Conservation (phyloP, 1,139 yeast species). For the Fermentozyma sake region DNA sequence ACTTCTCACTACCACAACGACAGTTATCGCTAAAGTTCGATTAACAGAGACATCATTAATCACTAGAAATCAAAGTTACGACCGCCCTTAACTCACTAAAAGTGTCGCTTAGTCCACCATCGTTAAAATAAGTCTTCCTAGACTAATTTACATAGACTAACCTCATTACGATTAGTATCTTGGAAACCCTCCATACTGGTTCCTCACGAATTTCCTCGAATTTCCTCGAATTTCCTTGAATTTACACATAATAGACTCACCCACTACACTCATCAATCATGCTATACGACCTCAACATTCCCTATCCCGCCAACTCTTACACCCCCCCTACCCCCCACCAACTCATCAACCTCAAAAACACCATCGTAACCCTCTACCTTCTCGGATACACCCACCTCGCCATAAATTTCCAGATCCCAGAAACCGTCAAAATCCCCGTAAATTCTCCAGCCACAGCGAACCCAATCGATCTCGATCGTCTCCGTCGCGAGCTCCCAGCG, state of each 20-base stretch:
- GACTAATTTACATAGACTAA: too few relatives aligned
- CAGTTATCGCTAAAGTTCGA: too few relatives aligned
- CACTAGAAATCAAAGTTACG: too few relatives aligned
- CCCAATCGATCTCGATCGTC: conserved; percentile 30
- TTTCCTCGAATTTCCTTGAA: too few relatives aligned
- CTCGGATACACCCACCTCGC: conserved; percentile 75
- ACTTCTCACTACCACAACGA: too few relatives aligned
- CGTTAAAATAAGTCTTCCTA: too few relatives aligned
- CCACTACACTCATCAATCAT: conserved; percentile 8
- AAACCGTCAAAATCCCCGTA: conserved; percentile 54
- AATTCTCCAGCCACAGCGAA: conserved; percentile 28
- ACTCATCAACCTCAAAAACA: conserved; percentile 40
- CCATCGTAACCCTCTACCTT: conserved; percentile 51
- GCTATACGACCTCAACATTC: conserved; percentile 70
- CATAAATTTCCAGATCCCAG: conserved; percentile 58
- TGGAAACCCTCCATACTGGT: too few relatives aligned
- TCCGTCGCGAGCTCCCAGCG: conserved; percentile 16
- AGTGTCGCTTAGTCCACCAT: too few relatives aligned
- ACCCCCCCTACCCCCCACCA: conserved; percentile 38
- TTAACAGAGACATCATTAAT: too few relatives aligned
- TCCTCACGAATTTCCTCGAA: too few relatives aligned
- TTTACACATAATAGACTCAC: neutral
- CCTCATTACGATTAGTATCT: too few relatives aligned
- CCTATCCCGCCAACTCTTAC: conserved; percentile 68
- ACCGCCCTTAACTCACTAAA: too few relatives aligned